Evolutionary conservation across 805 yeast species (phyloP).

Genomic region (Candida cerambycidarum): DNA sequence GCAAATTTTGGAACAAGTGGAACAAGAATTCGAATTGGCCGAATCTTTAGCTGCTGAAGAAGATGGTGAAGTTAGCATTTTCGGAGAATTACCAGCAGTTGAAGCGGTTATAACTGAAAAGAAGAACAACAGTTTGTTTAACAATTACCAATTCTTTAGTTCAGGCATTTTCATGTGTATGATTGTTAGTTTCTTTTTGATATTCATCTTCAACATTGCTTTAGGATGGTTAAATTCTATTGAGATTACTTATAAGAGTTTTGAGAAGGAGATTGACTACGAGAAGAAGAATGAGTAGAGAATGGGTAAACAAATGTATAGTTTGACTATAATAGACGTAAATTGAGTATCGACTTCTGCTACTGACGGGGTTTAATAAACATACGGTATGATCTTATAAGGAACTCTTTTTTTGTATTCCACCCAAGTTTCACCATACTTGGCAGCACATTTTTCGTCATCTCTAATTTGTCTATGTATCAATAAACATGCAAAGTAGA

Average conservation of each 20-base stretch:
- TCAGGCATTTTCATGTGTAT: slow-evolving; percentile 80
- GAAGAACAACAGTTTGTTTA: slow-evolving; percentile 48
- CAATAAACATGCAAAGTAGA: slow-evolving; percentile 78
- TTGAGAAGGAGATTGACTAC: slow-evolving; percentile 64
- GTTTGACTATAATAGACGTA: not conserved
- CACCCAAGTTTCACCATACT: slow-evolving; percentile 86
- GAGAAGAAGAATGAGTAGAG: slow-evolving; percentile 48
- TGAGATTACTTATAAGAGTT: slow-evolving; percentile 77
- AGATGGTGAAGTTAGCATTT: slow-evolving; percentile 20
- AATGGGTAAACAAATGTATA: no score
- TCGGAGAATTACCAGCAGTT: slow-evolving; percentile 6
- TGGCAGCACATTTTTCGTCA: slow-evolving; percentile 82
- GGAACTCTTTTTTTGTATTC: slow-evolving; percentile 81
- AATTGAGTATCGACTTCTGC: no score
- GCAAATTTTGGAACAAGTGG: slow-evolving; percentile 20
- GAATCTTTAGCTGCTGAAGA: slow-evolving; percentile 31
- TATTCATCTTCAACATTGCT: slow-evolving; percentile 59
- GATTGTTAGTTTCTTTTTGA: slow-evolving; percentile 60
- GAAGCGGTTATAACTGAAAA: slow-evolving; percentile 4
- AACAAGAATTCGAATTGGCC: slow-evolving; percentile 32
- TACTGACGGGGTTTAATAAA: no score
- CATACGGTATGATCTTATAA: slow-evolving; percentile 84
- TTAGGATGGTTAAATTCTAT: slow-evolving; percentile 69
- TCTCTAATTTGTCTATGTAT: slow-evolving; percentile 90
- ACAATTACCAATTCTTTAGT: slow-evolving; percentile 67